Conservation (phyloP, 257 asterid species). For the Scutellaria galericulata region DNA sequence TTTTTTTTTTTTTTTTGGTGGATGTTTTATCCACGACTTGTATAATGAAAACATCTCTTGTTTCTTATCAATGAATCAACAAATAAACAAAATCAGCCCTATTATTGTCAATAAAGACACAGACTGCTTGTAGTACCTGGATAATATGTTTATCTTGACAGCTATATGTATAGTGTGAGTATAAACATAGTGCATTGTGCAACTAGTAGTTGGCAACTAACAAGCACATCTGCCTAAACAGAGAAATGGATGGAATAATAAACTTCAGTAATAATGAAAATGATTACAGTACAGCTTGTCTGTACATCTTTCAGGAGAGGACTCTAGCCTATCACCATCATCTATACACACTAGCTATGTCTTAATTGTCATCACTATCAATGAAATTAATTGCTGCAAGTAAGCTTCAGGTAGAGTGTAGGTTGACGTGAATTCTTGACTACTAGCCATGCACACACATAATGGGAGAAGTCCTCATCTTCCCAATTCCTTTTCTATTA, state of each 20-base stretch:
- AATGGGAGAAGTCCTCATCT: neutral
- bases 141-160: slow-evolving; percentile 1
- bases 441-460: neutral
- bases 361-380: neutral
- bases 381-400: neutral
- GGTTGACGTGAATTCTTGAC: neutral
- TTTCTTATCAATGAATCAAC: no score
- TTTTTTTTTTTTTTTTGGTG: no score
- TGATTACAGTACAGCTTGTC: neutral
- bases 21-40: no score
- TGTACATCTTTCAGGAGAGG: neutral
- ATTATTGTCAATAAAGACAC: neutral
- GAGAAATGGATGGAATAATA: neutral
- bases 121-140: slow-evolving; percentile 4
- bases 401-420: neutral
- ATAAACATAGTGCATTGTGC: neutral
- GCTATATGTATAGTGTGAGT: slow-evolving; percentile 4
- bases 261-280: neutral
- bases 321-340: neutral
- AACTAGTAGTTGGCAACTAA: neutral
- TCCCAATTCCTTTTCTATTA: neutral
- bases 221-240: no score
- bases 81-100: neutral
- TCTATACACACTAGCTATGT: neutral
- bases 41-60: no score